Conservation (phyloP, 495 filamentous ascomycete genomes). For the Hypoxylon crocopeplum region DNA sequence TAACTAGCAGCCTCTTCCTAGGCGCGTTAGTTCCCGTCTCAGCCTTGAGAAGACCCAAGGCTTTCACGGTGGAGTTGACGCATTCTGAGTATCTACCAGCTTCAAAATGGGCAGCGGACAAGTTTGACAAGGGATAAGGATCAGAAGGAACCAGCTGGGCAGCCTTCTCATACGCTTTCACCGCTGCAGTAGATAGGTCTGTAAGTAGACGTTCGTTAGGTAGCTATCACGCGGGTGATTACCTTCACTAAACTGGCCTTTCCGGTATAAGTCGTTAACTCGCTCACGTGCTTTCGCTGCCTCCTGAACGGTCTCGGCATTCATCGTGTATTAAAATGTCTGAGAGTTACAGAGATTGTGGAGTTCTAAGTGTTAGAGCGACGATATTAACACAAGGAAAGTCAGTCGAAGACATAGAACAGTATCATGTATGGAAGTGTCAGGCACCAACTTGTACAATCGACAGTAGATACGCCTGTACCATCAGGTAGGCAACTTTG, state of each 20-base stretch:
- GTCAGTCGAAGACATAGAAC: too few species aligned
- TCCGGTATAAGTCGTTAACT: constrained; percentile 9
- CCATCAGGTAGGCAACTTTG: too few species aligned
- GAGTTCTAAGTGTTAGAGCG: too few species aligned
- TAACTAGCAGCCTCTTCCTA: constrained; percentile 34
- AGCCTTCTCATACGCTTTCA: constrained; percentile 40
- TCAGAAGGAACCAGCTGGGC: constrained; percentile 31
- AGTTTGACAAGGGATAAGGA: constrained; percentile 42
- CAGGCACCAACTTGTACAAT: too few species aligned
- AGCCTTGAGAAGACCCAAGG: constrained; percentile 29
- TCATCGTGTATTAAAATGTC: too few species aligned
- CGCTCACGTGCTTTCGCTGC: constrained; percentile 1
- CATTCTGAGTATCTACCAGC: constrained; percentile 40
- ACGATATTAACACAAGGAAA: too few species aligned
- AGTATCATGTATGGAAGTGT: too few species aligned
- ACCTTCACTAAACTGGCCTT: constrained; percentile 8
- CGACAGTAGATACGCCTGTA: too few species aligned
- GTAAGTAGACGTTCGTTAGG: not conserved
- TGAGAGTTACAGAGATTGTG: too few species aligned
- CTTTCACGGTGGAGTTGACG: constrained; percentile 28
- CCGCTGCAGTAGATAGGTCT: constrained; percentile 24
- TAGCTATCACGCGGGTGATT: not conserved
- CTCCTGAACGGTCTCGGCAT: not conserved
- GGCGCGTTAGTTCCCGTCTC: constrained; percentile 1
- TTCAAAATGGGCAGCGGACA: constrained; percentile 45